These are phyloP conservation scores for Cryptosporidium sp. DNA, from an alignment of 169 alveolate species.

Conservation along the genomic window DNA sequence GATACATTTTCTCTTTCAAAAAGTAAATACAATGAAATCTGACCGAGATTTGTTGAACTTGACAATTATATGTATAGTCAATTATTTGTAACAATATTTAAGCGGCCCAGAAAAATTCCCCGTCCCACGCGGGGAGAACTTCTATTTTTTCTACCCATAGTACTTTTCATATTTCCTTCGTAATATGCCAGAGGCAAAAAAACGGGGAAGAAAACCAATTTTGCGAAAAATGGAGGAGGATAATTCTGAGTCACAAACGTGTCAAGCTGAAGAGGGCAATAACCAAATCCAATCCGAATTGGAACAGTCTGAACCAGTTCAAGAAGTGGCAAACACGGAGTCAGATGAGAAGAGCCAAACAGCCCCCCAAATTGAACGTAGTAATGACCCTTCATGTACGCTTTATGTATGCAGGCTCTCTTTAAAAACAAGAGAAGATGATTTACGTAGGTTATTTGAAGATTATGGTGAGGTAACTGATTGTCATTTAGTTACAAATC, in stretches of 20 bases:
- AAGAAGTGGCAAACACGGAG: constrained; percentile 25
- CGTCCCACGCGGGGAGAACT: constrained; percentile 75
- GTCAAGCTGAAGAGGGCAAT: constrained; percentile 8
- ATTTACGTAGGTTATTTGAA: constrained; percentile 52
- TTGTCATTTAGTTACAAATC: constrained; percentile 64
- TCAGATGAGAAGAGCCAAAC: constrained; percentile 27
- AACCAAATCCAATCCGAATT: constrained; percentile 6
- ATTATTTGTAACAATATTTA: neutral
- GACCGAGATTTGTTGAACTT: neutral
- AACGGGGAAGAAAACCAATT: constrained; percentile 76
- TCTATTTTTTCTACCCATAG: constrained; percentile 12
- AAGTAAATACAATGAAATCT: constrained; percentile 15
- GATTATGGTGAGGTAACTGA: constrained; percentile 73
- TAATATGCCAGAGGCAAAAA: constrained; percentile 72
- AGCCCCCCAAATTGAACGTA: constrained; percentile 20
- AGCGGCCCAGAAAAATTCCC: constrained; percentile 9
- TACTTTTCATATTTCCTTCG: constrained; percentile 56
- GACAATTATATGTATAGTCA: neutral
- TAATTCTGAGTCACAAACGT: constrained; percentile 50
- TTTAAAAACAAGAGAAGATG: constrained; percentile 58
- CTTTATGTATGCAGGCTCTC: constrained; percentile 72
- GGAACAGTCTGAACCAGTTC: constrained; percentile 13
- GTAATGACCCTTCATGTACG: constrained; percentile 70
- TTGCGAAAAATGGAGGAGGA: constrained; percentile 68
- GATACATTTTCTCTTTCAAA: constrained; percentile 6